Evolutionary conservation across 306 rosid genomes (phyloP), one percentile per base, ranked within the genome.

Genomic region (Hylodesmum podocarpum): DNA sequence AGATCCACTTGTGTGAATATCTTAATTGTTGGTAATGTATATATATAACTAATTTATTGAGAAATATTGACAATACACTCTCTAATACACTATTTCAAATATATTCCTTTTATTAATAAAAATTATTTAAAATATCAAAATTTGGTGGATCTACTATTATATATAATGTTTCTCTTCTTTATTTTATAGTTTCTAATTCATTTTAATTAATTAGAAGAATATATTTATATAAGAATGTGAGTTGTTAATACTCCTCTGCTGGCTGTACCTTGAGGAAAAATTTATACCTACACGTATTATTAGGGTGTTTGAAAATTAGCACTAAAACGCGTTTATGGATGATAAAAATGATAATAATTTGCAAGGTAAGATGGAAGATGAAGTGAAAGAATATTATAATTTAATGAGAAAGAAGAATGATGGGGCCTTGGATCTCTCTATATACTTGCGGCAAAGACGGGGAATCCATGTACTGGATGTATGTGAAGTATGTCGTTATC

Each of bases 401-500:
- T 62, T 61, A 47, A n/a, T n/a, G n/a, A n/a, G 31, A 75, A 50
- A 29, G 18, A 47, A 46, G 63, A 63, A 63, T 22, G 29, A 67
- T 40, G 81, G 68, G 68, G 44, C 25, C 65, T 7, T 81, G 16
- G 7, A 47, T 76, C 73, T 76, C 73, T 80, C 57, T 27, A 51
- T 55, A 24, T 6, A 14, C 54, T 73, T 63, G 69, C 68, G 36
- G 64, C 37, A 1, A 66, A 75, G 70, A 47, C 1, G 40, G 62
- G 74, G 80, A 73, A 64, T 69, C 71, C 22, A 40, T 59, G 51
- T 50, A 57, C 59, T 40, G 33, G 55, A 67, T 61, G 75, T 69
- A 65, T 67, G 51, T 29, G 70, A 69, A 15, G 88, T 34, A 62
- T 80, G 91, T 82, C 87, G 44, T 65, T 80, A 49, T 82, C 85